Evolutionary conservation across 2,329 filamentous ascomycete species (phyloP).

Genomic region (Verticillium tricorpus): DNA sequence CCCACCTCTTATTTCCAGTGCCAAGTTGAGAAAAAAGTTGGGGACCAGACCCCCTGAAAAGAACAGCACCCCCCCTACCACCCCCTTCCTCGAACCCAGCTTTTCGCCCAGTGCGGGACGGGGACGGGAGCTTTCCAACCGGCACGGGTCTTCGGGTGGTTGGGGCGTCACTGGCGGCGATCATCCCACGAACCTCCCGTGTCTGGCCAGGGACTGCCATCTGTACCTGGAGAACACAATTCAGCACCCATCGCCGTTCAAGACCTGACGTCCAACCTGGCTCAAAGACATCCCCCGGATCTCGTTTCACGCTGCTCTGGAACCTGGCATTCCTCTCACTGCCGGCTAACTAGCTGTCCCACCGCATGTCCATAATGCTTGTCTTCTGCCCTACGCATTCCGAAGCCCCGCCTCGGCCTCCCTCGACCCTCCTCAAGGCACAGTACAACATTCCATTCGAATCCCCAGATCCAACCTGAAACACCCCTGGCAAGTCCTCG

Average conservation of each 20-base stretch:
- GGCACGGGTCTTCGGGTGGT: not conserved
- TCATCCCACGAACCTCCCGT: not conserved
- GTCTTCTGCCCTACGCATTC: not conserved
- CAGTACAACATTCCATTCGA: conserved; percentile 2
- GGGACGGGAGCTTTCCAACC: not conserved
- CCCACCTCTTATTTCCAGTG: not conserved
- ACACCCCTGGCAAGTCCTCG: not conserved
- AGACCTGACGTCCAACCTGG: conserved; percentile 1
- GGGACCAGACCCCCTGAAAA: not conserved
- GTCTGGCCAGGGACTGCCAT: not conserved
- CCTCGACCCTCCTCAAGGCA: not conserved
- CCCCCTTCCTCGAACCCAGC: not conserved
- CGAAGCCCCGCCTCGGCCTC: not conserved
- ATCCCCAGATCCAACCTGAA: not conserved
- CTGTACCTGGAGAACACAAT: not conserved
- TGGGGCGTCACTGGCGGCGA: not conserved
- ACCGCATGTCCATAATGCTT: not conserved
- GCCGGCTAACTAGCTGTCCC: not conserved
- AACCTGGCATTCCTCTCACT: not conserved
- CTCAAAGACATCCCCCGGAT: conserved; percentile 1
- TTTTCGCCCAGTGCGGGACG: not conserved
- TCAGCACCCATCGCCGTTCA: conserved; percentile 5
- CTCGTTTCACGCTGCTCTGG: not conserved
- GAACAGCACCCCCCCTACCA: not conserved
- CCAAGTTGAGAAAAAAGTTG: not conserved